phyloP scores from a whole-genome alignment of 2,329 filamentous ascomycete genomes.

The Neonectria hederae region DNA sequence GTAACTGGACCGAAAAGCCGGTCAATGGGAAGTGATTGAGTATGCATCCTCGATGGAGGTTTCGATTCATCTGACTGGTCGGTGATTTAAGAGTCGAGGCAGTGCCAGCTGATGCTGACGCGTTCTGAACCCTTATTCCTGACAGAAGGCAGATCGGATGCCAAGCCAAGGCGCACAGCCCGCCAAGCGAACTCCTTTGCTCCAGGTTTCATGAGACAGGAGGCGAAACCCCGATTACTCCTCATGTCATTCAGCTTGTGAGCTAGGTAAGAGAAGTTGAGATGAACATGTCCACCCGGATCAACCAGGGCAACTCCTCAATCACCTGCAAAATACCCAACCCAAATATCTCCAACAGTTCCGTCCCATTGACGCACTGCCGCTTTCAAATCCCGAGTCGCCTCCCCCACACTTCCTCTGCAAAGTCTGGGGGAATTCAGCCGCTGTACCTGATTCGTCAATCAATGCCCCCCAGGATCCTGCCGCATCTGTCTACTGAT shows the following conservation, averaged over 20 bases:
- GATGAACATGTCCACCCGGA: neutral
- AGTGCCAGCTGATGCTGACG: neutral
- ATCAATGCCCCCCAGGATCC: neutral
- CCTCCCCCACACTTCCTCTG: slow-evolving; percentile 22
- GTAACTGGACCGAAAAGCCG: neutral
- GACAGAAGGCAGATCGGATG: too few relatives aligned
- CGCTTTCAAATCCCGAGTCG: slow-evolving; percentile 30
- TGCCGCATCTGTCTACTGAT: neutral
- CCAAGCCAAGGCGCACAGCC: too few relatives aligned
- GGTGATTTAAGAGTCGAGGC: too few relatives aligned
- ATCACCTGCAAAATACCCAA: neutral
- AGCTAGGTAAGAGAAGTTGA: neutral
- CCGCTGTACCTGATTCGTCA: slow-evolving; percentile 16
- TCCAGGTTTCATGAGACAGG: neutral
- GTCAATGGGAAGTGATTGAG: neutral
- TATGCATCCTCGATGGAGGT: neutral
- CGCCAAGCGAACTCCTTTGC: neutral
- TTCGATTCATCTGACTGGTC: neutral
- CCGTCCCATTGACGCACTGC: slow-evolving; percentile 21
- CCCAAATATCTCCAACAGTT: neutral
- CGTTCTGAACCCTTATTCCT: neutral
- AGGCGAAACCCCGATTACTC: neutral
- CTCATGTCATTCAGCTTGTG: neutral
- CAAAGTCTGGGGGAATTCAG: slow-evolving; percentile 16
- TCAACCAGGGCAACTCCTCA: neutral